Conservation (phyloP, 768 basidiomycete species). For the Termitomyces sp. region DNA sequence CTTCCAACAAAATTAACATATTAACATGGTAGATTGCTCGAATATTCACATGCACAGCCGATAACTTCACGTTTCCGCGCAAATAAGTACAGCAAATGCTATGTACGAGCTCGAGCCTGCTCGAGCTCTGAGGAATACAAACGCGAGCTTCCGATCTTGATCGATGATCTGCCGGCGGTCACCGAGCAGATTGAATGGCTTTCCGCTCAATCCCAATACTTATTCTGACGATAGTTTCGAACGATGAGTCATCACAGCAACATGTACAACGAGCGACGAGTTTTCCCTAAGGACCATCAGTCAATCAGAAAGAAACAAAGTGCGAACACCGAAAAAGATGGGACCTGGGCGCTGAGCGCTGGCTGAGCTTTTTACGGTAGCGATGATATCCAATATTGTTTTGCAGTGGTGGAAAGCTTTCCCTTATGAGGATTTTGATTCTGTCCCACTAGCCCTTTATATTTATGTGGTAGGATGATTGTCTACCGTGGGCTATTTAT, state of each 20-base stretch:
- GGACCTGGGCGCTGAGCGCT: background rate
- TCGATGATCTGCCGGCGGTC: background rate
- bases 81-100: no score
- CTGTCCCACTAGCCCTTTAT: no score
- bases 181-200: background rate
- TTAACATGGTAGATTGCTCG: no score
- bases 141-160: no score
- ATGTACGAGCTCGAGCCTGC: no score
- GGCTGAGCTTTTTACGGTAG: background rate
- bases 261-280: background rate
- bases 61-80: no score
- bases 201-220: background rate
- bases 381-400: background rate
- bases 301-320: background rate
- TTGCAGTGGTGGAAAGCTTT: no score
- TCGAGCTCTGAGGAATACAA: no score
- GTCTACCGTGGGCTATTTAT: no score
- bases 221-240: background rate
- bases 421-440: no score
- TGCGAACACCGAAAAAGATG: background rate
- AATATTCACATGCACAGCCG: no score
- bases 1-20: background rate
- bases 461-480: no score
- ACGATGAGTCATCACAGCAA: background rate
- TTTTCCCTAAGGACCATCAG: background rate